These are phyloP conservation scores for Pholiota conissans DNA, from an alignment of 768 basidiomycete genomes.

Conservation along the genomic window DNA sequence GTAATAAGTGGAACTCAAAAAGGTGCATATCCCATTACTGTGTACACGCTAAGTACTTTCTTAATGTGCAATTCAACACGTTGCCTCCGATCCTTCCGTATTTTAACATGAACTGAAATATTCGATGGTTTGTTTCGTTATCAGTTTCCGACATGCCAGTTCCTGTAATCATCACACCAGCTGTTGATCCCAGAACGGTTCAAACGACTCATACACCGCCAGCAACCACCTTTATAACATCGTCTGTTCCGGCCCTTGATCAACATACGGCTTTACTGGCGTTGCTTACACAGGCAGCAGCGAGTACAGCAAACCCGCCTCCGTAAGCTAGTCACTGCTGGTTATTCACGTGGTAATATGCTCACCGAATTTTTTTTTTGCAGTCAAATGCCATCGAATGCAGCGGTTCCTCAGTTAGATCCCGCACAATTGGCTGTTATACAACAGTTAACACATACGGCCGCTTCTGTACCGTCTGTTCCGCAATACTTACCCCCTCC, in stretches of 20 bases:
- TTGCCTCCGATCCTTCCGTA: slow-evolving; percentile 39
- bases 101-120: slow-evolving; percentile 72
- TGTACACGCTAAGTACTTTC: slow-evolving; percentile 83
- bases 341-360: no score
- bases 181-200: slow-evolving; percentile 25
- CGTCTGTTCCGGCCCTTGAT: slow-evolving; percentile 33
- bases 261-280: slow-evolving; percentile 70
- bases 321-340: no score
- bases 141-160: slow-evolving; percentile 53
- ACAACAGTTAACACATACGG: slow-evolving; percentile 73
- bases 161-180: slow-evolving; percentile 6
- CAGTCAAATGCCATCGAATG: slow-evolving; percentile 69
- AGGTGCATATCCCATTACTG: slow-evolving; percentile 81
- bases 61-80: slow-evolving; percentile 63
- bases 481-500: slow-evolving; percentile 29
- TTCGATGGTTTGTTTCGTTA: slow-evolving; percentile 54
- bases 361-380: no score
- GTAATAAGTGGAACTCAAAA: slow-evolving; percentile 70
- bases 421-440: slow-evolving; percentile 67
- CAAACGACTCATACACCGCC: slow-evolving; percentile 24
- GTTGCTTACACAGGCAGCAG: slow-evolving; percentile 65
- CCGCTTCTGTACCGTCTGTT: slow-evolving; percentile 36
- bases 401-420: slow-evolving; percentile 39
- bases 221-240: slow-evolving; percentile 15
- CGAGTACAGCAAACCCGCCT: slow-evolving; percentile 29